These are phyloP conservation scores for Cyclospora cayetanensis DNA, from an alignment of 169 alveolate species.

Conservation along the genomic window DNA sequence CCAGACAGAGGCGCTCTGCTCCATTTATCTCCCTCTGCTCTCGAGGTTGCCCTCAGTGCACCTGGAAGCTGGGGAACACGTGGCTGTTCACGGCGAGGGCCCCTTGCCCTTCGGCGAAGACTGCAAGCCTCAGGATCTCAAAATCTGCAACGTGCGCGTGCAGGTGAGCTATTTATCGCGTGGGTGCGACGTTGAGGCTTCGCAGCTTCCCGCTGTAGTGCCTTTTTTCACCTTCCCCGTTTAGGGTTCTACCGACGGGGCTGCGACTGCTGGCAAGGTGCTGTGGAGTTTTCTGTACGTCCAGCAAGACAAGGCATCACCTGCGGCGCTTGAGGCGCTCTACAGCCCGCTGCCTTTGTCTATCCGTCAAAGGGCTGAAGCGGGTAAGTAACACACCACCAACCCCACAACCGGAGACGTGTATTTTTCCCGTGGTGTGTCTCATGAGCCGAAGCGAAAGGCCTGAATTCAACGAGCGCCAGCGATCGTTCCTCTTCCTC, in stretches of 20 bases:
- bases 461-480: no score
- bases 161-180: not conserved
- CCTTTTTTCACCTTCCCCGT: no score
- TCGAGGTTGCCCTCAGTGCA: constrained; percentile 20
- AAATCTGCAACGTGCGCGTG: not conserved
- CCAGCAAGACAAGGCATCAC: constrained; percentile 52
- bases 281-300: not conserved
- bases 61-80: constrained; percentile 5
- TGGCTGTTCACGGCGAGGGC: not conserved
- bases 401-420: constrained; percentile 6
- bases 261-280: not conserved
- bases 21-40: constrained; percentile 37
- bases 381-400: not conserved
- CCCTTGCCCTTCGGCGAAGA: not conserved
- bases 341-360: constrained; percentile 34
- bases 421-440: no score
- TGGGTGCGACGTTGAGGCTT: not conserved
- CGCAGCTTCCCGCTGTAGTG: no score
- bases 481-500: no score
- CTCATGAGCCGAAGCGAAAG: no score
- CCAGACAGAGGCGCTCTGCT: not conserved
- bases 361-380: constrained; percentile 32
- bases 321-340: constrained; percentile 31
- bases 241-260: not conserved
- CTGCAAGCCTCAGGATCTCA: not conserved